Base-by-base conservation (phyloP, 179 eudicot species). In the Silene coronaria region DNA sequence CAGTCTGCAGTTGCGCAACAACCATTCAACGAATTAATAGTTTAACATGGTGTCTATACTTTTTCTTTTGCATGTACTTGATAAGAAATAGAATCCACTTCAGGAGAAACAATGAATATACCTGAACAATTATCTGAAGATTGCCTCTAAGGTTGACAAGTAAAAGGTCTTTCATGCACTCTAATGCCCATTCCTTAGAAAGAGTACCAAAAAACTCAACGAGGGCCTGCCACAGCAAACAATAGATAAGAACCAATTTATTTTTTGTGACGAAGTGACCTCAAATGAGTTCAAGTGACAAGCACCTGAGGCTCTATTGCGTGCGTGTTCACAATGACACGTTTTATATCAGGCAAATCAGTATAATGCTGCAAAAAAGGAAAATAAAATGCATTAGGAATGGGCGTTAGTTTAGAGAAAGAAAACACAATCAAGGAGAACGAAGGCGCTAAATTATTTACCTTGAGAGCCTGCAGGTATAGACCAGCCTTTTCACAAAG, bases 251-350 rank as follows among this genome's bases (percentile, higher is more conserved):
- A 17, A n/a, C 78, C 69, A 68, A 68, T 9, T 11, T 3, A 46
- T 6, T 23, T 51, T 45, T 0, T 22, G 28, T n/a, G 26, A 11
- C 28, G 16, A 26, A 55, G 64, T 4, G 16, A 26, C 24, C 26
- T 62, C 46, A 8, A 8, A 61, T 27, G 2, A 21, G 36, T 4
- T 14, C 28, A 36, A 60, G 70, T 51, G 75, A 23, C 10, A 45
- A n/a, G 64, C 73, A 93, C 98, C 98, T 93, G 98, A 68, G 98
- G 97, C 84, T 93, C 98, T 78, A 93, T 90, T 23, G 98, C 98
- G 86, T 93, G 98, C 51, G 98, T 93, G 75, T 93, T 93, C 86
- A 93, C 98, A 70, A 93, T 93, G 78, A 93, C 92, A 82, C 98
- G 97, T 76, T 93, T 93, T 75, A 93, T 79, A 76, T 93, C 98